Percentiles rank a stretch among this genome's conserved stretches.
Conservation (phyloP, 768 basidiomycete genomes). For the Pleurotus citrinopileatus region DNA sequence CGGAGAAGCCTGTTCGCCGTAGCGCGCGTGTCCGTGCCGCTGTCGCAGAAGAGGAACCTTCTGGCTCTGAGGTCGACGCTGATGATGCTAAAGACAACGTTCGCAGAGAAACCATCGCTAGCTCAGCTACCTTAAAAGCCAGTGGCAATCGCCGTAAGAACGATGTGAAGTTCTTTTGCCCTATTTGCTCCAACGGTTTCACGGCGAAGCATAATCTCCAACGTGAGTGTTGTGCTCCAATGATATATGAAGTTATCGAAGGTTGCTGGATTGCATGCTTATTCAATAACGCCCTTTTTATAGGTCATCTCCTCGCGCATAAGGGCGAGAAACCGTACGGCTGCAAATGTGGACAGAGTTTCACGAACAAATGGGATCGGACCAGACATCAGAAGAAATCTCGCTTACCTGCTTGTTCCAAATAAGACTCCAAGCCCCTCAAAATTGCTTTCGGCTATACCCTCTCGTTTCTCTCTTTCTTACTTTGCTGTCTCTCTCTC, state of each 20-base stretch:
- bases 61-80: neutral
- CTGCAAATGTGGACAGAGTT: conserved; percentile 6
- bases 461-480: no score
- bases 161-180: conserved; percentile 4
- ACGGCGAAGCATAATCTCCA: conserved; percentile 9
- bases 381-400: conserved; percentile 9
- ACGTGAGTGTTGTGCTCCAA: neutral
- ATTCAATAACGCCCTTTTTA: neutral
- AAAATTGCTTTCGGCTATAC: neutral
- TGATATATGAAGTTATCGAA: no score
- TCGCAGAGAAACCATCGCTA: conserved; percentile 6
- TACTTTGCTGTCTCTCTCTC: neutral
- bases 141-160: conserved; percentile 6
- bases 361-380: conserved; percentile 9
- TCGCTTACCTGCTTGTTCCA: conserved; percentile 1
- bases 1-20: neutral
- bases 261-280: neutral
- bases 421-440: neutral
- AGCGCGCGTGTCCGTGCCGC: conserved; percentile 2
- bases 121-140: conserved; percentile 3
- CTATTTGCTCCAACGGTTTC: conserved; percentile 1
- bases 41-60: conserved; percentile 2
- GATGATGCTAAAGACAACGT: neutral
- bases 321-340: neutral
- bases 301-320: conserved; percentile 6